Base-by-base conservation (phyloP, 495 filamentous ascomycete species). In the Penicillium daleae region DNA sequence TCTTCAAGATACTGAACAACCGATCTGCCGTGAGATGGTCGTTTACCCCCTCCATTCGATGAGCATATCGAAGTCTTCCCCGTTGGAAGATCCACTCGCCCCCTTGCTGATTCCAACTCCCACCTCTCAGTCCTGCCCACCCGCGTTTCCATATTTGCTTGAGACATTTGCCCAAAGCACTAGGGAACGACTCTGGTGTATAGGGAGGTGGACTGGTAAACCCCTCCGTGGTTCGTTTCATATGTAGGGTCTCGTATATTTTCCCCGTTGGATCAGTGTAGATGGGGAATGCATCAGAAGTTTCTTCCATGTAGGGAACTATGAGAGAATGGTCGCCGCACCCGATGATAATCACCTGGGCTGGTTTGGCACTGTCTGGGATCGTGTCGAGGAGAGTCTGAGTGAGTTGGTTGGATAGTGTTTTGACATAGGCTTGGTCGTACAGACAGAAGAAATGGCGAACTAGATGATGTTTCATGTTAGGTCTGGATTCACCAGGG, bases 381-480 rank as follows among this genome's bases (percentile, higher is more conserved):
- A 71, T 40, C 0, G 61, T 68, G 21, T 57, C 22, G 8, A 73
- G 66, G 21, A 73, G 42, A 21, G n/a, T 50, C 22, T 71, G 52
- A 1, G 60, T 65, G 19, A 73, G 64, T 42, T 71, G 57, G 7
- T 40, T n/a, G 0, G 63, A 39, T 13, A 70, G 59, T 4, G 42
- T 52, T n/a, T 59, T 68, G 26, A 73, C 70, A 42, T 73, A 73
- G 50, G 61, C 59, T 63, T 73, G 67, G 31, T 73, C 70, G 39
- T 73, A 73, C 31, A 60, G 33, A 55, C 70, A 73, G 57, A 73
- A 73, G 55, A 70, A 73, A 61, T 73, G 70, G 35, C 68, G 65
- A 6, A 71, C 70, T 72, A 31, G 8, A n/a, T 24, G 8, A n/a
- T 24, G 4, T 26, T 17, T 21, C 21, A 13, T 7, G 31, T 26